Evolutionary conservation across 371 early-diverging fungal genomes (phyloP), one percentile per base, ranked within the genome.

Genomic region (Mortierella sp.): DNA sequence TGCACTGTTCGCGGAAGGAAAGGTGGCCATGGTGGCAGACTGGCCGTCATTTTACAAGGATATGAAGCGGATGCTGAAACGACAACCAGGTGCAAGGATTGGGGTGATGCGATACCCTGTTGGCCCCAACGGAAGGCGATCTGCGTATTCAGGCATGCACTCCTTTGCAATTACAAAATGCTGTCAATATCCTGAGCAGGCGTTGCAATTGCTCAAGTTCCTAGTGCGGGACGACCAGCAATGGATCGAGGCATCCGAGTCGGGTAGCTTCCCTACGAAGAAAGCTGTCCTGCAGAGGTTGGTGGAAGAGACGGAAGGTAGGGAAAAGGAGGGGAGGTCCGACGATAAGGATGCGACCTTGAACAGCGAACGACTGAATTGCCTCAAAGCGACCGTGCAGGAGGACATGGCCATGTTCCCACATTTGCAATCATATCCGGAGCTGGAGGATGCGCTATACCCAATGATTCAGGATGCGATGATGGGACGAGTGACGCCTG

Each of bases 391-490:
- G 14, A 70, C 71, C 7, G 54, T 70, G 14, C 50, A 70, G 28
- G 31, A 52, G 14, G 71, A 70, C 30, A 70, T 70, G 71, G 71
- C 71, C n/a, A 70, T 70, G 71, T 70, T 70, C 19, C 71, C 71
- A 32, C 71, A 70, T 37, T 47, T 70, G 39, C 19, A n/a, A 37
- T 37, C 55, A 30, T 70, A 70, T 55, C 64, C 71, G 3, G 71
- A 70, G 30, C 55, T 70, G 50, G 71, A 70, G 43, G 71, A 70
- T 24, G 71, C 58, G 7, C 30, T 70, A 6, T 70, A 58, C 21
- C 64, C 50, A n/a, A 49, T 70, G 50, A 64, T 70, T 50, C 71
- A 70, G 56, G 71, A 64, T 37, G 71, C 71, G 8, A 70, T 70
- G 64, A 70, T 70, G 71, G 71, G 71, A 0, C 64, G 64, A 6